These are phyloP conservation scores for Malus domestica DNA, from an alignment of 306 rosid species.

Conservation along the genomic window DNA sequence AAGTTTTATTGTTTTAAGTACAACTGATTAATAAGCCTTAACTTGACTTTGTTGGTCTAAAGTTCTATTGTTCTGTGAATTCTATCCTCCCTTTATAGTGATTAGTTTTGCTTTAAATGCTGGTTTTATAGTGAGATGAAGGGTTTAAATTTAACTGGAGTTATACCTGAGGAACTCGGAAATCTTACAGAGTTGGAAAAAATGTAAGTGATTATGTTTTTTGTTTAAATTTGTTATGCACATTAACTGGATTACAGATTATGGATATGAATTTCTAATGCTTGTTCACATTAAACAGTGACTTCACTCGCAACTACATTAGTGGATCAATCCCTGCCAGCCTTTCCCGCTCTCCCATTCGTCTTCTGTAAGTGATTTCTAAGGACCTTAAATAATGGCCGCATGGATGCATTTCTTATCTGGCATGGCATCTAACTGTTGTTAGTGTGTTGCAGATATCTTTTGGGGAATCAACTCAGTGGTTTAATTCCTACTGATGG, in stretches of 20 bases:
- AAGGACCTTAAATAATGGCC: not conserved
- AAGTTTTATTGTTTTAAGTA: not conserved
- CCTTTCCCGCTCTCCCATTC: conserved; percentile 35
- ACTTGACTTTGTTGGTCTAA: too few relatives aligned
- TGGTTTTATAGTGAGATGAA: conserved; percentile 30
- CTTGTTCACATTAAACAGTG: conserved; percentile 30
- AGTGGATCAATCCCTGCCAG: conserved; percentile 51
- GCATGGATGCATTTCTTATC: not conserved
- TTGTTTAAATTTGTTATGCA: not conserved
- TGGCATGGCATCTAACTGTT: not conserved
- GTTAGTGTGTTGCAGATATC: conserved; percentile 36
- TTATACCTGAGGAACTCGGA: conserved; percentile 53
- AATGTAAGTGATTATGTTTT: conserved; percentile 39
- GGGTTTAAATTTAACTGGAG: conserved; percentile 43
- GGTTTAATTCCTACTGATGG: conserved; percentile 60
- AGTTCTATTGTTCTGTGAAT: too few relatives aligned
- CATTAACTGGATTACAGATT: not conserved
- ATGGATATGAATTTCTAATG: not conserved
- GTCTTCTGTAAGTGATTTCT: conserved; percentile 31
- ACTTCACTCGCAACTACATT: conserved; percentile 53
- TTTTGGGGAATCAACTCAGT: conserved; percentile 51
- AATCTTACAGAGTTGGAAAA: conserved; percentile 36
- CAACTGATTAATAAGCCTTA: not conserved
- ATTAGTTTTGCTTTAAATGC: not conserved
- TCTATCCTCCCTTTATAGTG: too few relatives aligned